Evolutionary conservation across 208 protist genomes (phyloP).

Genomic region (Leptomonas seymouri): DNA sequence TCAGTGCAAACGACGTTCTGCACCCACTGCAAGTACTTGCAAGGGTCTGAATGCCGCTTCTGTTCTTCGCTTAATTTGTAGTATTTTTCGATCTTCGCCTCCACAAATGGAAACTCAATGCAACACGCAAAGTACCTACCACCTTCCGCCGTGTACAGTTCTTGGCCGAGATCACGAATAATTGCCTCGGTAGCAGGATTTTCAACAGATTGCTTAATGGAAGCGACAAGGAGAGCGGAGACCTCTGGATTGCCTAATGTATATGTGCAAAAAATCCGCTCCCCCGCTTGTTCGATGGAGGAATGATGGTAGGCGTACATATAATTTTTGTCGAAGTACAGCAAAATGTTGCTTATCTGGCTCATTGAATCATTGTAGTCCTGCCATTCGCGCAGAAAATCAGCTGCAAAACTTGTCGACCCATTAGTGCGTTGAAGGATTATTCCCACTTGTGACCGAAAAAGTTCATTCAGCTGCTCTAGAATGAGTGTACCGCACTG

Average conservation of each 20-base stretch:
- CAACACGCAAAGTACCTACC: constrained; percentile 30
- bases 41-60: constrained; percentile 5
- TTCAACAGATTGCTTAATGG: constrained; percentile 25
- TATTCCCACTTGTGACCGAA: constrained; percentile 37
- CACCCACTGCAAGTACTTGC: constrained; percentile 34
- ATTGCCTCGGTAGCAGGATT: constrained; percentile 11
- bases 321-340: constrained; percentile 73
- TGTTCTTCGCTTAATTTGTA: constrained; percentile 16
- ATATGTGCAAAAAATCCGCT: constrained; percentile 50
- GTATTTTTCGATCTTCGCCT: constrained; percentile 32
- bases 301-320: constrained; percentile 39
- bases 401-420: constrained; percentile 36
- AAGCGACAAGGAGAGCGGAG: constrained; percentile 10
- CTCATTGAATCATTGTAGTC: constrained; percentile 52
- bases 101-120: constrained; percentile 40
- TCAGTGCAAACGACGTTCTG: constrained; percentile 16
- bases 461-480: constrained; percentile 41
- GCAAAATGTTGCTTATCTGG: constrained; percentile 53
- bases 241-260: constrained; percentile 32
- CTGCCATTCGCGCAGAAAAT: constrained; percentile 49
- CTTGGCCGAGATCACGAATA: constrained; percentile 30
- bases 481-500: constrained; percentile 47
- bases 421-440: constrained; percentile 36
- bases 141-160: constrained; percentile 29
- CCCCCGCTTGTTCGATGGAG: constrained; percentile 49